Evolutionary conservation across 2,329 filamentous ascomycete genomes (phyloP), one percentile per base, ranked within the genome.

Genomic region (Neonectria hederae): DNA sequence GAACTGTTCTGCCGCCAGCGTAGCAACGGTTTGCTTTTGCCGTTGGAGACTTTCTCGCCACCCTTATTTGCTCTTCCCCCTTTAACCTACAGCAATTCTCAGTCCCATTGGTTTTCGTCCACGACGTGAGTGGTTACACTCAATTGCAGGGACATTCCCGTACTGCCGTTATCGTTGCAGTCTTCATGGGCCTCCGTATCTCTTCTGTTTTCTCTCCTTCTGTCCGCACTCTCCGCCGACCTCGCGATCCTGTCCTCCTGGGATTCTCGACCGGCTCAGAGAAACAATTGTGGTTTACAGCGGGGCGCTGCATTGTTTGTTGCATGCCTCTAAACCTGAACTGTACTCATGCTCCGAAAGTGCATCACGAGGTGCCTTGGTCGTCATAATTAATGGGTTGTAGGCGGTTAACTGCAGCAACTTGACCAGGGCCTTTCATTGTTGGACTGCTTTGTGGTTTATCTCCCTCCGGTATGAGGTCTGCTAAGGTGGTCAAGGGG

Each of bases 121-220:
- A 51, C 21, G 10, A 14, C 22, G 26, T 26, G 35, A 26, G 46
- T 28, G 46, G 55, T 19, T 19, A 21, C 45, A 7, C 32, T 21
- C 24, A 21, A 28, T 59, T 32, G 24, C 4, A 8, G 5, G 24
- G 35, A 32, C 22, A 43, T 52, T 8, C 22, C 13, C n/a, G 8
- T 19, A 17, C 56, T 19, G 10, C 56, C 56, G 56, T 52, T 19
- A 53, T 52, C 19, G 56, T 59, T 59, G 24, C 46, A 59, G 22
- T 52, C 30, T 43, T 53, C 32, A 35, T 59, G 24, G 56, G 13
- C 19, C 46, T 53, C 17, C n/a, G 22, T 22, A 21, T 24, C n/a
- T 8, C 13, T 52, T 26, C 52, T n/a, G n/a, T n/a, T n/a, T n/a
- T n/a, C n/a, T n/a, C 13, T 58, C 28, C 32, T 32, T 40, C 35